Evolutionary conservation across 345 rosid genomes (phyloP).

Genomic region (Murraya koenigii): DNA sequence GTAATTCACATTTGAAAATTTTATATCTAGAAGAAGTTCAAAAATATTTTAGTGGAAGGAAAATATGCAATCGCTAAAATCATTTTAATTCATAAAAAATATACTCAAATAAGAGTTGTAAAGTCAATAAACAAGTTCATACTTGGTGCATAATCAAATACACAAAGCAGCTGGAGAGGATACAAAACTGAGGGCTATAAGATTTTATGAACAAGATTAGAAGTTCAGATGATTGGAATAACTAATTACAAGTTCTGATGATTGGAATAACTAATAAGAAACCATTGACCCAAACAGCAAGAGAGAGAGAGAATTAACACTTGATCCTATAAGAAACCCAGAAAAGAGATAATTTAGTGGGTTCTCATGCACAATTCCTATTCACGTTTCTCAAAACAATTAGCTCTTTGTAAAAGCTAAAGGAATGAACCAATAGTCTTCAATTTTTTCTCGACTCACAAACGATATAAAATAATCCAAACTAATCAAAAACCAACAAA

Average conservation of each 20-base stretch:
- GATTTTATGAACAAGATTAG: not conserved
- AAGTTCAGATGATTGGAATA: not conserved
- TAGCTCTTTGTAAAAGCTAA: not conserved
- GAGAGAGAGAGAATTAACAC: too few relatives aligned
- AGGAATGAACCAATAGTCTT: not conserved
- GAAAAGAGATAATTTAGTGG: not conserved
- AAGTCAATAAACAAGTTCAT: not conserved
- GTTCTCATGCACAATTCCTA: not conserved
- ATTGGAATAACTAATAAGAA: too few relatives aligned
- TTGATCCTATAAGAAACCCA: not conserved
- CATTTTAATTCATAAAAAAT: not conserved
- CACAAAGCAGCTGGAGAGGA: not conserved
- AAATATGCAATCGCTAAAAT: not conserved
- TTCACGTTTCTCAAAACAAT: not conserved
- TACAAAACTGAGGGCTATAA: not conserved
- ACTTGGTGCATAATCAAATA: not conserved
- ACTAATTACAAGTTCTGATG: not conserved
- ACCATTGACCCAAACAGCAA: too few relatives aligned
- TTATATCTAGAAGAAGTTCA: not conserved
- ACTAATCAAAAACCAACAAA: not conserved
- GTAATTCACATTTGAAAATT: not conserved
- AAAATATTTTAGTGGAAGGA: not conserved
- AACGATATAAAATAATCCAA: not conserved
- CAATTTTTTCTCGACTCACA: not conserved
- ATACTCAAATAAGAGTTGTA: not conserved